Evolutionary conservation across 768 basidiomycete species (phyloP), one percentile per base, ranked within the genome.

Genomic region (Asterophora lycoperdoides): DNA sequence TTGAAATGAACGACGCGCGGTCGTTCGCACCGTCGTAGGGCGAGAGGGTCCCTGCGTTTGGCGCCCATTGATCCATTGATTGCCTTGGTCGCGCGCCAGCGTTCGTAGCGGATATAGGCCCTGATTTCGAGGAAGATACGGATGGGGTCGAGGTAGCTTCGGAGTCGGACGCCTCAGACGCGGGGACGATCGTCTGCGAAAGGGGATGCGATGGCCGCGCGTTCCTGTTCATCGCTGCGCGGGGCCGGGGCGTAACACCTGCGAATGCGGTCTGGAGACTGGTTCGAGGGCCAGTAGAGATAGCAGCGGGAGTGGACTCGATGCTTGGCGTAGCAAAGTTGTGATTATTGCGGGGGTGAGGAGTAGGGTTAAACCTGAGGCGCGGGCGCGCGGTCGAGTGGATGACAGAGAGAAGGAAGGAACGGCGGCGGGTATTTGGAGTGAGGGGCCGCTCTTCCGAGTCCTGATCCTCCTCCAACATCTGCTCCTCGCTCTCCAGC

Each of bases 361-460:
- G 81, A 11, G 89, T 81, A 17, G 80, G 74, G 56, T 23, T 23
- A 23, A 78, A 64, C 60, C 78, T 75, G 60, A 91, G 71, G 8
- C 84, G 78, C 0, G 89, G 88, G 28, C 89, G 82, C 4, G 86
- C 71, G 1, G 84, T 89, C 5, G 89, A 89, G 59, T 90, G 86
- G 61, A 93, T 86, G 7, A 93, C 85, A 8, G 82, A 83, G 33
- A 93, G 77, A 10, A 93, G 77, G 69, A 93, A 92, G 1, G 87
- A 90, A 13, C 82, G 80, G 34, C 87, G 81, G 51, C 86, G 83
- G 10, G 83, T 79, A 54, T 78, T 73, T 2, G 88, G 89, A 1
- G 89, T 92, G 36, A 82, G 64, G 3, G 76, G 76, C 23, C 23
- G 23, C 34, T 80, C 62, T 13, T 68, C 71, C 2, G 62, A 66